Base-by-base conservation (phyloP, 495 filamentous ascomycete species). In the Aspergillus diversus region DNA sequence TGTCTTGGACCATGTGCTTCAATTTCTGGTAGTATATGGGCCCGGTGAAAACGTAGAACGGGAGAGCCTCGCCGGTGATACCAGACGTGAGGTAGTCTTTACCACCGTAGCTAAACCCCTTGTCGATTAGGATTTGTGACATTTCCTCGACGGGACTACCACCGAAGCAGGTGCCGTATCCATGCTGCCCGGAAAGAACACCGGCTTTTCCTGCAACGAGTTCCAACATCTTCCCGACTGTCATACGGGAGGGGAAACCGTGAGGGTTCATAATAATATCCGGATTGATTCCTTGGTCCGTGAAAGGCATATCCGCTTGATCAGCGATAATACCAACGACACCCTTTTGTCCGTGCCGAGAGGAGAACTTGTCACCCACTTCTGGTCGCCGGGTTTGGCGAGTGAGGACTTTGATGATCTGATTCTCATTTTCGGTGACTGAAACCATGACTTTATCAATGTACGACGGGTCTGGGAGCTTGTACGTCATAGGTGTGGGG, bases 221-320 rank as follows among this genome's bases (percentile, higher is more conserved):
- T 74, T 99, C 95, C 55, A 99, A 83, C 83, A 99, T 92, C 75
- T 99, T 98, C 9, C 96, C 95, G 66, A 99, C 96, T 52, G 95
- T 99, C 95, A 99, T 99, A 73, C 95, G 95, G 11, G 93, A 97
- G 7, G 95, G 95, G 83, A 99, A 98, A 86, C 96, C 95, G 77
- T 99, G 95, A 1, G 95, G 95, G 80, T 99, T 99, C 96, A 99
- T 99, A 86, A 99, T 99, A 70, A 99, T 95, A 73, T 99, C 95
- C 0, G 95, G 95, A 43, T 85, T 86, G 64, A 99, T 89, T 5
- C 95, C 96, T 42, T 84, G 80, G 75, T 98, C 94, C 8, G 90
- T 89, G 78, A 99, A 99, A 1, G 95, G 95, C 90, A 99, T 90
- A 72, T 99, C 95, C 65, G 92, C 92, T 75, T 97, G 93, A 49